phyloP scores from a whole-genome alignment of 805 yeast species.

The Spathaspora sp. region DNA sequence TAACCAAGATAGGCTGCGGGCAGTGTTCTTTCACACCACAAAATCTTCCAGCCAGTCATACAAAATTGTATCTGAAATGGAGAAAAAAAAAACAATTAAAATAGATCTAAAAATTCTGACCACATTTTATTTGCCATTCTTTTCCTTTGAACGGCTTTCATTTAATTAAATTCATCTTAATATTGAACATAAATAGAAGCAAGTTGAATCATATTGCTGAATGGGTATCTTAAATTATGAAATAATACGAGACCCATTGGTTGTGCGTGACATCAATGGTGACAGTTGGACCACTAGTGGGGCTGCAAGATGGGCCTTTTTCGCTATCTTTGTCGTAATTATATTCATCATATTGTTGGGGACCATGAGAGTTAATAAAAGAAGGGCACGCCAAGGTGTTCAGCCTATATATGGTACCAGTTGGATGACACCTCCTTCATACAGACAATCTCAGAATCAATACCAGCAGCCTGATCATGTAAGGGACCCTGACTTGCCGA shows the following conservation, averaged over 20 bases:
- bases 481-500: constrained; percentile 38
- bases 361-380: constrained; percentile 53
- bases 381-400: constrained; percentile 45
- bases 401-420: constrained; percentile 72
- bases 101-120: background rate
- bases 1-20: background rate
- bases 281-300: constrained; percentile 17
- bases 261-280: constrained; percentile 13
- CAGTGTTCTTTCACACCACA: background rate
- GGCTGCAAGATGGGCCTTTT: constrained; percentile 61
- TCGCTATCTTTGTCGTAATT: constrained; percentile 55
- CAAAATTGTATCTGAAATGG: background rate
- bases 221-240: background rate
- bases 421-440: constrained; percentile 86
- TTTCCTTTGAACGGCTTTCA: background rate
- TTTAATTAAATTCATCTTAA: background rate
- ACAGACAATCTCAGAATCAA: constrained; percentile 60
- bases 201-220: background rate
- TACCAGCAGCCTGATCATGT: constrained; percentile 39
- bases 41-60: background rate
- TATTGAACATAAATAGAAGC: background rate
- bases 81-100: background rate
- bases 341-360: constrained; percentile 44
- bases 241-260: background rate
- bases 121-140: background rate